phyloP scores from a whole-genome alignment of 306 rosid species.

The Fragaria iinumae region DNA sequence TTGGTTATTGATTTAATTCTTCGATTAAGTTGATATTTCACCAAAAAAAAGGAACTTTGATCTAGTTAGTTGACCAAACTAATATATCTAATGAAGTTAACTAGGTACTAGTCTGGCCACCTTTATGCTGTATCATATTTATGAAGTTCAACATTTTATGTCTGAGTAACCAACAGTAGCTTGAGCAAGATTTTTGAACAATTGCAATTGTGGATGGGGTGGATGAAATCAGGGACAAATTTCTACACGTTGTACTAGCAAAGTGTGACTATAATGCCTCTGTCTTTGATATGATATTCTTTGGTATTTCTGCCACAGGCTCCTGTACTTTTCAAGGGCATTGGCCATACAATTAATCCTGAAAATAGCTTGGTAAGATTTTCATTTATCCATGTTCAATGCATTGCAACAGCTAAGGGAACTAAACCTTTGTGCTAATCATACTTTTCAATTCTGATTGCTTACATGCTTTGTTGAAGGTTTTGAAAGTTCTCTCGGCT shows the following conservation, averaged over 20 bases:
- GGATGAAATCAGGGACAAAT: not conserved
- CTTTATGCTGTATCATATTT: not conserved
- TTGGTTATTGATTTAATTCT: not conserved
- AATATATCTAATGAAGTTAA: not conserved
- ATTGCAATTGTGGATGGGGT: not conserved
- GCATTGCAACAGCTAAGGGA: conserved; percentile 11
- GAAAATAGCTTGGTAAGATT: conserved; percentile 80
- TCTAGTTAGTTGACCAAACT: not conserved
- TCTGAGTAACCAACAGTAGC: not conserved
- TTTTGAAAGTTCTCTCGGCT: conserved; percentile 83
- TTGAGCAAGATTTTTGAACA: not conserved
- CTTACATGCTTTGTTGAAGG: conserved; percentile 45
- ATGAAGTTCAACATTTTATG: not conserved
- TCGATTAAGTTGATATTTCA: not conserved
- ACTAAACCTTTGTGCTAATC: conserved; percentile 4
- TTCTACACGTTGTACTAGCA: not conserved
- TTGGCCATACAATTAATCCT: conserved; percentile 84
- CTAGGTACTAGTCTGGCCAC: not conserved
- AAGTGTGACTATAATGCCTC: conserved; percentile 13
- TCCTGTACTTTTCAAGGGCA: conserved; percentile 92
- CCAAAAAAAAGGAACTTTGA: not conserved
- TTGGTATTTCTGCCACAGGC: conserved; percentile 59
- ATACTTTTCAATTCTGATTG: conserved; percentile 21
- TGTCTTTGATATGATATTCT: conserved; percentile 23
- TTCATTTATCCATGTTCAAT: conserved; percentile 19